phyloP scores from a whole-genome alignment of 805 yeast genomes.

The Wickerhamiella lipophila region DNA sequence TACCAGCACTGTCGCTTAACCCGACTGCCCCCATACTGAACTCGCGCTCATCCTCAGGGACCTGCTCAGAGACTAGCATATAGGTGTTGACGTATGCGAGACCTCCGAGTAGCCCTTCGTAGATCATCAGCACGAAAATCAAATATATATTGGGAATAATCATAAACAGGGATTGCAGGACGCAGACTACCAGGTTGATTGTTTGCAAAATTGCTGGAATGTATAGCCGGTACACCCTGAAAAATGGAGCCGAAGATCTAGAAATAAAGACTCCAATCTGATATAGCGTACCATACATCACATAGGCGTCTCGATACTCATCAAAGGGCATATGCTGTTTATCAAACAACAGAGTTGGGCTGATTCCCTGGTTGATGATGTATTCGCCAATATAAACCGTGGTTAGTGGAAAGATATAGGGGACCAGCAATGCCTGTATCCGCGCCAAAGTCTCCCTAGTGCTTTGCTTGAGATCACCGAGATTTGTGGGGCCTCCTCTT shows the following conservation, averaged over 20 bases:
- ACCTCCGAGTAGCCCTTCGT: conserved; percentile 85
- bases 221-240: conserved; percentile 48
- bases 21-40: conserved; percentile 76
- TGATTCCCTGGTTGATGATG: conserved; percentile 77
- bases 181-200: conserved; percentile 44
- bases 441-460: conserved; percentile 18
- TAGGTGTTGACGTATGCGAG: conserved; percentile 83
- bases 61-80: conserved; percentile 54
- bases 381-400: conserved; percentile 81
- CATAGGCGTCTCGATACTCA: conserved; percentile 73
- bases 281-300: conserved; percentile 77
- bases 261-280: conserved; percentile 90
- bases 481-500: neutral
- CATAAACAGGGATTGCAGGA: conserved; percentile 52
- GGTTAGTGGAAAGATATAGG: conserved; percentile 70
- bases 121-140: conserved; percentile 52
- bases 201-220: conserved; percentile 54
- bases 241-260: conserved; percentile 61
- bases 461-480: neutral
- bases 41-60: conserved; percentile 44
- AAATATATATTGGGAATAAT: conserved; percentile 48
- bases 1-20: conserved; percentile 73
- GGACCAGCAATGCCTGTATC: conserved; percentile 25
- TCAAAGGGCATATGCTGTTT: conserved; percentile 55
- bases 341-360: conserved; percentile 79